Conservation (phyloP, 768 basidiomycete species). For the Boletellus sp. region DNA sequence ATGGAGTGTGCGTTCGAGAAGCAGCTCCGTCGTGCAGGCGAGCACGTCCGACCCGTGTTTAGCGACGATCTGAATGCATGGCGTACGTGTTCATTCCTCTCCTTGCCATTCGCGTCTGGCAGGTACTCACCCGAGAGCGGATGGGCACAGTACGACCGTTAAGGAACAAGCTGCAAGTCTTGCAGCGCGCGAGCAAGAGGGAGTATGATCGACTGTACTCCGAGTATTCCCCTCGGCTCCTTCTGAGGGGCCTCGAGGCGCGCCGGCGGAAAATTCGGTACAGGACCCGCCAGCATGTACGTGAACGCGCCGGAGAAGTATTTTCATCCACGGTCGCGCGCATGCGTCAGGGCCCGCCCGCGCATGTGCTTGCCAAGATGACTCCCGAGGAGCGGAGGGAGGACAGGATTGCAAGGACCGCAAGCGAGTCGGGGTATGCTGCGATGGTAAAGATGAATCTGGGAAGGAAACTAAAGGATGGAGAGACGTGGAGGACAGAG, state of each 20-base stretch:
- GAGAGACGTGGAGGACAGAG: conserved; percentile 34
- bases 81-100: conserved; percentile 15
- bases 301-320: conserved; percentile 65
- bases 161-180: conserved; percentile 23
- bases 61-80: conserved; percentile 17
- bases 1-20: conserved; percentile 40
- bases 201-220: conserved; percentile 42
- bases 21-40: conserved; percentile 16
- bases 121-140: not conserved
- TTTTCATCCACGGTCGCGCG: conserved; percentile 45
- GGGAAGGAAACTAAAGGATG: conserved; percentile 46
- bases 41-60: conserved; percentile 25
- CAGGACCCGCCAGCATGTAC: conserved; percentile 57
- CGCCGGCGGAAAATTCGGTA: conserved; percentile 58
- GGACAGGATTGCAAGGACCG: conserved; percentile 49
- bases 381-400: conserved; percentile 40
- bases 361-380: conserved; percentile 55
- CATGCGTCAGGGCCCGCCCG: conserved; percentile 56
- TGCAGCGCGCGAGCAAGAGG: conserved; percentile 34
- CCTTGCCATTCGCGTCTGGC: not conserved
- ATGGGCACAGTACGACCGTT: conserved; percentile 37
- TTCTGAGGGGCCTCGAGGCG: conserved; percentile 50
- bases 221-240: conserved; percentile 47
- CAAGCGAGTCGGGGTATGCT: conserved; percentile 68
- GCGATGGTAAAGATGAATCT: conserved; percentile 56